A percentile compares a stretch with the other conserved stretches of the same genome.
Evolutionary conservation across 192 early-diverging fungal genomes (phyloP).

Genomic region (Coemansia sp.): DNA sequence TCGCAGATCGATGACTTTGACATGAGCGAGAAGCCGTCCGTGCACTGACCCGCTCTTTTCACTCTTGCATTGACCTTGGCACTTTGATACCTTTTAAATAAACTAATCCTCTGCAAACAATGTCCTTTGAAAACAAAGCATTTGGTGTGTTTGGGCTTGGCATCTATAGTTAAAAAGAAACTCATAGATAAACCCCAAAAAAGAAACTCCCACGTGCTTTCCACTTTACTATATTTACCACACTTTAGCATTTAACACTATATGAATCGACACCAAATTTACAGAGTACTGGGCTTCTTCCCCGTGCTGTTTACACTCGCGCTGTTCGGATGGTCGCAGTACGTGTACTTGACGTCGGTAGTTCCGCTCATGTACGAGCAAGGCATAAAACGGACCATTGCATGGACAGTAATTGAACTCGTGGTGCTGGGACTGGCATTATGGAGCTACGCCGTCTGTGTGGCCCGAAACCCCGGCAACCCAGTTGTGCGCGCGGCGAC

Average conservation of each 20-base stretch:
- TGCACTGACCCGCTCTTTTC: background rate
- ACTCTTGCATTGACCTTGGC: no score
- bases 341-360: conserved; percentile 13
- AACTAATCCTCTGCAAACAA: no score
- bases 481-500: background rate
- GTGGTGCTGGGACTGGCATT: conserved; percentile 12
- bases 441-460: conserved; percentile 43
- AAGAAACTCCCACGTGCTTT: no score
- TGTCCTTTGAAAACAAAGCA: no score
- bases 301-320: conserved; percentile 42
- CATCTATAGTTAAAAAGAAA: no score
- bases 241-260: background rate
- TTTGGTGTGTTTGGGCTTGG: no score
- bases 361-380: conserved; percentile 24
- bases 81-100: no score
- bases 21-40: conserved; percentile 12
- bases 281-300: conserved; percentile 34
- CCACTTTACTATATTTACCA: no score
- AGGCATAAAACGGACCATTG: conserved; percentile 1
- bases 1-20: conserved; percentile 23
- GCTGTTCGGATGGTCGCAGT: conserved; percentile 46
- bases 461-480: conserved; percentile 33
- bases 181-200: no score
- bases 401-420: conserved; percentile 1
- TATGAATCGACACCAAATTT: conserved; percentile 37